Evolutionary conservation across 345 rosid genomes (phyloP), one percentile per base, ranked within the genome.

Genomic region (Gossypium rotundifolium): DNA sequence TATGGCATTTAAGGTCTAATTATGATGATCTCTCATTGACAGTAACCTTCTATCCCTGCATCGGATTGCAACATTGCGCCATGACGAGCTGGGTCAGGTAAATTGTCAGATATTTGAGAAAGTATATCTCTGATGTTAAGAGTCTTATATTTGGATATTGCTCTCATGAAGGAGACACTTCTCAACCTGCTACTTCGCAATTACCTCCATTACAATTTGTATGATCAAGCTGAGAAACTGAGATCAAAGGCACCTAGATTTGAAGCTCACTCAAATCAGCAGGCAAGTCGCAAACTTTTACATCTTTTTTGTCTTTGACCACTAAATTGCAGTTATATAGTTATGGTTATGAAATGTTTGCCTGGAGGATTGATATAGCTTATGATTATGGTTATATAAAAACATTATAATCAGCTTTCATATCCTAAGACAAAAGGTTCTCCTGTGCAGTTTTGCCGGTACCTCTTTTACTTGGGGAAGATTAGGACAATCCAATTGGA

Each of bases 81-180:
- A 79, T 77, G 90, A 87, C 18, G 90, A 87, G 80, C 82, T 84
- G 77, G 90, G 90, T 16, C 90, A 87, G 88, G 90, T 87, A 80
- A 16, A 23, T 27, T 65, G 11, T 45, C 54, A 4, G 16, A 53
- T 73, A 12, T 69, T 8, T 7, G 51, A 73, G 62, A 40, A 68
- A n/a, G 23, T 71, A 1, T 45, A 29, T 46, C 33, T 44, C 17
- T 44, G 14, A 38, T 54, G 11, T 70, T 65, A 4, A 4, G 22
- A 1, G 22, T 70, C 61, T 64, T 69, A 38, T 55, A 13, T 42
- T 38, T 74, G 11, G 53, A 23, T 74, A 17, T 44, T 70, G 75
- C 58, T 69, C 51, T 62, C 42, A n/a, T 80, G 74, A 77, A 87
- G 90, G 88, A 87, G 76, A 85, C 90, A 52, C 90, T 87, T 73